These are phyloP conservation scores for Ceratocystis destructans DNA, from an alignment of 2,329 filamentous ascomycete species.

Conservation along the genomic window DNA sequence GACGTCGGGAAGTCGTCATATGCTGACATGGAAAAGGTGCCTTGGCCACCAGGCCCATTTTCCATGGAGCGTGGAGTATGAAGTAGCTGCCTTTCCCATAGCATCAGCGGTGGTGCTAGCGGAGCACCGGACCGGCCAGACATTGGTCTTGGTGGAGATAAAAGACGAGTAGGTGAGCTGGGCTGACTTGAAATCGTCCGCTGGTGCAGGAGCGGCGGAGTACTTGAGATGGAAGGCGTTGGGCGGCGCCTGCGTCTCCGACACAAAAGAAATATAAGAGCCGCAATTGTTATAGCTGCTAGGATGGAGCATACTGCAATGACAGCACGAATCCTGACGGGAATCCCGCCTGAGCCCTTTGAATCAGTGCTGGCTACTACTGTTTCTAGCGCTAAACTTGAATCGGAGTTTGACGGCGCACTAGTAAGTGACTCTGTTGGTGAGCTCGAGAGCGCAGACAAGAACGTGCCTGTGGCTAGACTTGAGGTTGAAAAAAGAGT, in stretches of 20 bases:
- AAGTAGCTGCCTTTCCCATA: conserved; percentile 15
- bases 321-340: conserved; percentile 10
- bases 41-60: conserved; percentile 10
- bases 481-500: not conserved
- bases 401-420: not conserved
- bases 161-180: not conserved
- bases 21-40: conserved; percentile 7
- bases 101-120: conserved; percentile 12
- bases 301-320: conserved; percentile 15
- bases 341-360: not conserved
- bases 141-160: conserved; percentile 9
- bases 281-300: conserved; percentile 4
- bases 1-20: conserved; percentile 10
- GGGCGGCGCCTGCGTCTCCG: not conserved
- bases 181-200: conserved; percentile 8
- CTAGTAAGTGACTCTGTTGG: not conserved
- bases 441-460: not conserved
- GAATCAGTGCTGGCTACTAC: not conserved
- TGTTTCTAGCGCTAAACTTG: not conserved
- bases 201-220: conserved; percentile 5
- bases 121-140: not conserved
- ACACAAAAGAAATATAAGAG: conserved; percentile 12
- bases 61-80: conserved; percentile 17
- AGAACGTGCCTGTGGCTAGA: not conserved
- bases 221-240: conserved; percentile 7